Base-by-base conservation (phyloP, 352 stramenopile genomes). In the Bremia lactucae region DNA sequence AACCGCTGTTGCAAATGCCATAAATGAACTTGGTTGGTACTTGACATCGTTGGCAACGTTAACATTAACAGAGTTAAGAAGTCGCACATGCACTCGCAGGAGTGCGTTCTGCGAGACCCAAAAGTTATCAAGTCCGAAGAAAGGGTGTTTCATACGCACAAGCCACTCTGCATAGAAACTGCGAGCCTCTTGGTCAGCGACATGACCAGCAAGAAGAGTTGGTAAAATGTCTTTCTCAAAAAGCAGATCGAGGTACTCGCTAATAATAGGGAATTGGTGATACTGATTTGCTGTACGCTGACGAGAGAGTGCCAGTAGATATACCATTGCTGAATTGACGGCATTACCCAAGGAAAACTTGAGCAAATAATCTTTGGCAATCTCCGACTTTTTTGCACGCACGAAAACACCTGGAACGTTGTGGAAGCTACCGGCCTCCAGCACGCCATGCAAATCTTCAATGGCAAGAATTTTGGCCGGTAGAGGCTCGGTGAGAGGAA, bases 271-370 rank as follows among this genome's bases (percentile, higher is more conserved):
- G 6, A 59, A 49, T 20, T 72, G 44, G 9, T 28, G 26, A 8
- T 28, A 18, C 4, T 40, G 57, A 13, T 14, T 59, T 49, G 51
- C 22, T 59, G 24, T 40, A 18, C 26, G 25, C 19, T 16, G 18
- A 16, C 74, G 66, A 14, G 56, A 50, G 4, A 92, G 46, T 6
- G 73, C 72, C 26, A 90, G 43, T 34, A 75, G 35, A 49, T 97
- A 92, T 14, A 95, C 89, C 48, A 95, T 75, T 0, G 91, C 87
- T 1, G 87, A 95, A 68, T 97, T 75, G 14, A 90, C 94, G 1
- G 77, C 87, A 64, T 97, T 97, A 20, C 81, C 88, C 8, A 97
- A 57, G 15, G 71, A 59, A 7, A 97, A 68, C 62, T 97, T 97
- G 2, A 96, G 61, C 13, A 75, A 49, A 49, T 96, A 74, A 51